Evolutionary conservation across 1,139 yeast species (phyloP), one percentile per base, ranked within the genome.

Genomic region (Hyphopichia wangnamkhiaoensis): DNA sequence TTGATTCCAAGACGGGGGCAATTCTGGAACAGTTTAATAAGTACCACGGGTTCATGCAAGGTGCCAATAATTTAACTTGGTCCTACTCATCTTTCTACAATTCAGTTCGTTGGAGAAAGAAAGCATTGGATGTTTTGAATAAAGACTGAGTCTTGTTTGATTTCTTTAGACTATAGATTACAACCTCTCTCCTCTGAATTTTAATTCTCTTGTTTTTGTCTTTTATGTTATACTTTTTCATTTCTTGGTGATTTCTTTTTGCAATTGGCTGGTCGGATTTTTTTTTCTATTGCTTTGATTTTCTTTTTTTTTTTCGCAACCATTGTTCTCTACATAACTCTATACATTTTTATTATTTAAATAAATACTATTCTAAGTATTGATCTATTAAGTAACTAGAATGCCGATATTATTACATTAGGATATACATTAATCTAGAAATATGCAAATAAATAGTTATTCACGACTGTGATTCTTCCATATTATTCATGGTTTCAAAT

Each of bases 51-150:
- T 88, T 61, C 58, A 81, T 89, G 84, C 85, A 82, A 61, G 98
- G 98, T 3, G 98, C 98, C 0, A 64, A 68, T 40, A 79, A 87
- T 50, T 76, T 93, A 53, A 90, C 97, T 5, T 93, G 98, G 98
- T 84, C 95, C 47, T 88, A 88, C 59, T 81, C 91, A 31, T 78
- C 95, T 2, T 79, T 86, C 40, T 84, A 87, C 82, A 76, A 79
- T 48, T 80, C 93, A 2, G 65, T 76, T 39, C 73, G 87, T 58
- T 80, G 87, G 82, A 76, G 91, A 58, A 49, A 52, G 27, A 70
- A 58, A 47, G 71, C 65, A 3, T 35, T 58, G 8, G 39, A 34
- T 13, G 8, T 32, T 15, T 29, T 47, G 23, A 16, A 37, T 32
- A 34, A 30, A 32, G 19, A 32, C 13, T 33, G 27, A 26, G 25